A percentile compares a stretch with the other conserved stretches of the same genome.
Conservation (phyloP, 2,329 filamentous ascomycete genomes). For the Epichloe sp. region DNA sequence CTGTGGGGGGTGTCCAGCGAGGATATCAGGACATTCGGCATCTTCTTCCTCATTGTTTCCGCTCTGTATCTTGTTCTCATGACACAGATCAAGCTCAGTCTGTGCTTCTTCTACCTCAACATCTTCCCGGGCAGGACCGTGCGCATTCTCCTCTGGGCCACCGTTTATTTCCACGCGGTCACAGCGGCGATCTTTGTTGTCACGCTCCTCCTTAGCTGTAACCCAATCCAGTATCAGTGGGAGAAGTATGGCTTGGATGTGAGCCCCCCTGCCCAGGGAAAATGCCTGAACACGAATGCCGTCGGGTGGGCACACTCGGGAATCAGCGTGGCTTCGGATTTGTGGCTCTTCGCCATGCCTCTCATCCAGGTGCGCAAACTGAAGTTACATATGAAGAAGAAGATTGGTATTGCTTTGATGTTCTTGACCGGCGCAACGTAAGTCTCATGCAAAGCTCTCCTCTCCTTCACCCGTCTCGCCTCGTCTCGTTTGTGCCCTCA, state of each 20-base stretch:
- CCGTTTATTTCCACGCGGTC: slow-evolving; percentile 17
- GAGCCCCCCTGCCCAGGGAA: not conserved
- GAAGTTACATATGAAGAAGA: slow-evolving; percentile 3
- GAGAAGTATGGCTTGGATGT: slow-evolving; percentile 11
- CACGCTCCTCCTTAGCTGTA: slow-evolving; percentile 23
- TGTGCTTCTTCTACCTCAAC: slow-evolving; percentile 30
- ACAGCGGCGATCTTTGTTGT: slow-evolving; percentile 20
- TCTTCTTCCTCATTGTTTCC: slow-evolving; percentile 19
- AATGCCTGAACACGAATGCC: not conserved
- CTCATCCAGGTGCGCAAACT: slow-evolving; percentile 1
- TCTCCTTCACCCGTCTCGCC: not conserved
- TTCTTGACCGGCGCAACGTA: slow-evolving; percentile 3
- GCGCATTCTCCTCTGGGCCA: slow-evolving; percentile 19
- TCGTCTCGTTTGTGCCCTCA: not conserved
- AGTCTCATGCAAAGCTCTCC: not conserved
- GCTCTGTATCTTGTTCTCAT: slow-evolving; percentile 26
- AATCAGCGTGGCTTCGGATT: not conserved
- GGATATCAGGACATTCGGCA: slow-evolving; percentile 17
- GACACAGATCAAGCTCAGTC: slow-evolving; percentile 25
- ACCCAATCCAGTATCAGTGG: slow-evolving; percentile 28
- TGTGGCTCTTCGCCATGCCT: slow-evolving; percentile 3
- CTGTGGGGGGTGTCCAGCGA: not conserved
- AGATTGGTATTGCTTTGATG: slow-evolving; percentile 3
- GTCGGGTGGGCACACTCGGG: not conserved
- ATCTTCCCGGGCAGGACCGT: slow-evolving; percentile 24